Evolutionary conservation across 306 rosid species (phyloP), one percentile per base, ranked within the genome.

Genomic region (Ormosia semicastrata): DNA sequence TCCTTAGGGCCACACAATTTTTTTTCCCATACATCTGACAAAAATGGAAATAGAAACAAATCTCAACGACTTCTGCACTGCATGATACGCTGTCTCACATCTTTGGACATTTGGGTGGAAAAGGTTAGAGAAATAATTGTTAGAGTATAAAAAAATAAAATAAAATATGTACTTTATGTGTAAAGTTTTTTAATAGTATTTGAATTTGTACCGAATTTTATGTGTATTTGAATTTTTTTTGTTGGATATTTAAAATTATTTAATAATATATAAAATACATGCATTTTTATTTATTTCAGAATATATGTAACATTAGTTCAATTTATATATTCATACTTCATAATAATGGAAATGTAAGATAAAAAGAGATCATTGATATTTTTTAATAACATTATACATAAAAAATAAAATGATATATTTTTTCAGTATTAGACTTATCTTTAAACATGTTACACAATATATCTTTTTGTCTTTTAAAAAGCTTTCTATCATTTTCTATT

Each of bases 61-160:
- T 58, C 74, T 69, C 60, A 69, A 29, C 66, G 2, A 57, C 81
- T 59, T 75, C 67, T 62, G 29, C 24, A 59, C 71, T 34, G 15
- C 56, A 14, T 75, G 77, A 82, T 75, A 82, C 46, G 77, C 29
- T 82, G 85, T 67, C 81, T 75, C 85, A 12, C 58, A 74, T 73
- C 70, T 74, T 65, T 74, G 70, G 76, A 66, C 70, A 54, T 37
- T 81, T 81, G 36, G 59, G 37, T 29, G 8, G 14, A 36, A 80
- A 80, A 49, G 34, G 36, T 8, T 37, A 3, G 34, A 18, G 11
- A 60, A 58, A 44, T 69, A 41, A 30, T 66, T 78, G 18, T 54
- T 67, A 30, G 36, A 53, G 66, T 9, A 1, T 4, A 9, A 33
- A 62, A 62, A 30, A 17, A 1, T 4, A 9, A 33, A 62, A 62